These are phyloP conservation scores for Aspergillus indologenus DNA, from an alignment of 495 filamentous ascomycete species.

Conservation along the genomic window DNA sequence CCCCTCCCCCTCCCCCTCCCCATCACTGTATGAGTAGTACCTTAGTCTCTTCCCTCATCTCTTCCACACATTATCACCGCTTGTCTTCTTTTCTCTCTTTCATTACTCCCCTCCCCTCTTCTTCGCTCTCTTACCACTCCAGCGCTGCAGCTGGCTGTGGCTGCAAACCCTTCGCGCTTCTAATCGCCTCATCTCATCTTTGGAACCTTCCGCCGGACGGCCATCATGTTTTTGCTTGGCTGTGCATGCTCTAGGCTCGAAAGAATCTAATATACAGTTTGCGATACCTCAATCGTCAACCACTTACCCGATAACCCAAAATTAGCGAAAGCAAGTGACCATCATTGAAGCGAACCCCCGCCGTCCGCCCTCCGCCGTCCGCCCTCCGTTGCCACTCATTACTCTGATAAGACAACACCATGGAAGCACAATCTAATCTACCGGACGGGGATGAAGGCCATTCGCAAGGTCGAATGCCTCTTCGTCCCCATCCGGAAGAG, in stretches of 20 bases:
- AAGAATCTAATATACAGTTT: neutral
- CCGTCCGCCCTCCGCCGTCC: neutral
- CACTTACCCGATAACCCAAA: neutral
- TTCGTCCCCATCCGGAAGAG: conserved; percentile 13
- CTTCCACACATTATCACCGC: neutral
- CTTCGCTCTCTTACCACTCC: neutral
- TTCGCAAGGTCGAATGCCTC: conserved; percentile 12
- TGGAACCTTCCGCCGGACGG: too few relatives aligned
- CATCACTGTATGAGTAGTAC: too few relatives aligned
- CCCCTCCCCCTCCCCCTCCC: too few relatives aligned
- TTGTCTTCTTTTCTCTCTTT: neutral
- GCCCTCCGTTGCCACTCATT: neutral
- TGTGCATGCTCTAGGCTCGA: neutral
- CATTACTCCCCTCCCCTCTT: neutral
- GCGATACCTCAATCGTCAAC: neutral
- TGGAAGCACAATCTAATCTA: conserved; percentile 17
- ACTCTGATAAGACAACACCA: neutral
- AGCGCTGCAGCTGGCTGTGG: neutral
- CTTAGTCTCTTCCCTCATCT: too few relatives aligned
- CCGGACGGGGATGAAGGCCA: conserved; percentile 9
- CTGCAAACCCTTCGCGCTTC: neutral
- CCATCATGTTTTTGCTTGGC: neutral
- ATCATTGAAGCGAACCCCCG: neutral
- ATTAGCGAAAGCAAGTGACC: neutral
- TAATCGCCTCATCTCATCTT: neutral